Percentiles rank a stretch among this genome's conserved stretches.
These are phyloP conservation scores for Mortierella hygrophila DNA, from an alignment of 192 early-diverging fungal genomes.

Conservation along the genomic window DNA sequence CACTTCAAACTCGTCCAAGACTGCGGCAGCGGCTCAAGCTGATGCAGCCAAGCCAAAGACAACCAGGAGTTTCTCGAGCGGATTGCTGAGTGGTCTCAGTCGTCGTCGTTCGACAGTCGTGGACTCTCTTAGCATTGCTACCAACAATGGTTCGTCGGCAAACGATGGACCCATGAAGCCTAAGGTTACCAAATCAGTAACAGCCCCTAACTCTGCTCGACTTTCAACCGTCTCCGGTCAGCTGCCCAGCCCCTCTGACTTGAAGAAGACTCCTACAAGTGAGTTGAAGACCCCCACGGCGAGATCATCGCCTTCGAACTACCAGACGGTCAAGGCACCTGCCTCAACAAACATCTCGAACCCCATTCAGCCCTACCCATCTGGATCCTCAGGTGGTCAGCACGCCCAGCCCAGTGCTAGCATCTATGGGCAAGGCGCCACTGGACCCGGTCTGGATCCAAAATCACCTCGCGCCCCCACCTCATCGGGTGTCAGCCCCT, in stretches of 20 bases:
- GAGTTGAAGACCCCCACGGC: conserved; percentile 33
- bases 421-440: conserved; percentile 14
- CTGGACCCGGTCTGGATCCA: conserved; percentile 6
- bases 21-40: conserved; percentile 1
- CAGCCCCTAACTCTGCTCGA: conserved; percentile 26
- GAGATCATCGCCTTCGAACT: conserved; percentile 30
- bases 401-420: background rate
- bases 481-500: conserved; percentile 38
- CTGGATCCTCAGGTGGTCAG: background rate
- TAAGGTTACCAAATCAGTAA: conserved; percentile 21
- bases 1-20: conserved; percentile 11
- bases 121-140: conserved; percentile 37
- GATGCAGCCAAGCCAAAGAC: conserved; percentile 36
- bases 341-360: conserved; percentile 7
- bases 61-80: conserved; percentile 43
- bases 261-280: conserved; percentile 28
- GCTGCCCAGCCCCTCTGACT: conserved; percentile 24
- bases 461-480: conserved; percentile 25
- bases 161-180: conserved; percentile 13
- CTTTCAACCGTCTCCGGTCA: conserved; percentile 25
- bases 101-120: conserved; percentile 42
- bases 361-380: conserved; percentile 19
- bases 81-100: conserved; percentile 38
- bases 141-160: background rate
- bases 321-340: background rate